Evolutionary conservation across 2,329 filamentous ascomycete species (phyloP).

Genomic region (Sporothrix variecibatus): DNA sequence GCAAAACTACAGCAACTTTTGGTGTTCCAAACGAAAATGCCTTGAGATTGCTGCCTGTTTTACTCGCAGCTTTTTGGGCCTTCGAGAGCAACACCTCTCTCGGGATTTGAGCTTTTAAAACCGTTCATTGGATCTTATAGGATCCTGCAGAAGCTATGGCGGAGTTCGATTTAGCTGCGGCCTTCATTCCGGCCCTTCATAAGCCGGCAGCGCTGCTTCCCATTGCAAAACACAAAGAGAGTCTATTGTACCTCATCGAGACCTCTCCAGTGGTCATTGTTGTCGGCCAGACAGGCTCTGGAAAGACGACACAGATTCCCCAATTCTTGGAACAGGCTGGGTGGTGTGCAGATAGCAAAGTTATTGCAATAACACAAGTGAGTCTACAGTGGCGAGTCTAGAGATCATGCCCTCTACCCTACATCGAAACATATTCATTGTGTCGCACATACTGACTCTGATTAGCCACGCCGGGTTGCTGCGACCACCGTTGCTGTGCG

Average conservation of each 20-base stretch:
- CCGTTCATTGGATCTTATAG: no score
- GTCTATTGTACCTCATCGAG: constrained; percentile 83
- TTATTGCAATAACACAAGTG: constrained; percentile 81
- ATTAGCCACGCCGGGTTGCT: constrained; percentile 81
- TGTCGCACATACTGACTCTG: neutral
- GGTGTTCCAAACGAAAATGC: neutral
- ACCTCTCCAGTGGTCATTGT: constrained; percentile 82
- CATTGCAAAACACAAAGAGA: constrained; percentile 79
- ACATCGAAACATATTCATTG: neutral
- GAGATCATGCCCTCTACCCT: neutral
- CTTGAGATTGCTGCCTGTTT: neutral
- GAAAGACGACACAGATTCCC: constrained; percentile 94
- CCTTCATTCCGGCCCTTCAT: constrained; percentile 78
- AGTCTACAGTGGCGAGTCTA: no score
- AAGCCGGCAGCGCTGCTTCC: constrained; percentile 83
- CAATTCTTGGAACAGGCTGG: constrained; percentile 86
- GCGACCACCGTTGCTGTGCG: constrained; percentile 85
- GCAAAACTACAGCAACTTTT: neutral
- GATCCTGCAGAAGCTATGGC: constrained; percentile 44
- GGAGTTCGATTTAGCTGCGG: constrained; percentile 58
- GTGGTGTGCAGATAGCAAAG: constrained; percentile 82
- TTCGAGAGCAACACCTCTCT: no score
- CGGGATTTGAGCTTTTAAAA: no score
- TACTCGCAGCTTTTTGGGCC: neutral
- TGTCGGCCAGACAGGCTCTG: constrained; percentile 90